phyloP scores from a whole-genome alignment of 1,284 basidiomycete species.

The Neolentinus lepideus region DNA sequence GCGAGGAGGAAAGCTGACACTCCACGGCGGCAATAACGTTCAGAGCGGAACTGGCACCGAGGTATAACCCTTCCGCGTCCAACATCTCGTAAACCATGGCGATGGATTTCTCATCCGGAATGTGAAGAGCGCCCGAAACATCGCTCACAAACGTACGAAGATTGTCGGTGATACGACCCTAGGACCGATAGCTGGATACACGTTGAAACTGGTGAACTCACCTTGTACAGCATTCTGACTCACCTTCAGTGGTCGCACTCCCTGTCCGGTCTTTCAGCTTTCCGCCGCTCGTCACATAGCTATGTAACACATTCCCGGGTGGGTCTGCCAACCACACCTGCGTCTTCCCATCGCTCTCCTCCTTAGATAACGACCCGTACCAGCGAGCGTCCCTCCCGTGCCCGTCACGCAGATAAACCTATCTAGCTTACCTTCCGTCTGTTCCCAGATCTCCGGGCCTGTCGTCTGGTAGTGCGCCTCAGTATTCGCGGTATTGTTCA shows the following conservation, averaged over 20 bases:
- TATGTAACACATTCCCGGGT: constrained; percentile 89
- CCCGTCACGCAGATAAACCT: constrained; percentile 94
- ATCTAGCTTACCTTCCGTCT: constrained; percentile 77
- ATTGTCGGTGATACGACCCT: constrained; percentile 96
- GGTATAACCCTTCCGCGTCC: constrained; percentile 90
- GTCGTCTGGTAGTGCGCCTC: constrained; percentile 86
- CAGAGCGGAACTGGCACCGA: constrained; percentile 93
- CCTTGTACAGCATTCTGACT: constrained; percentile 5
- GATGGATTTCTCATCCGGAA: constrained; percentile 89
- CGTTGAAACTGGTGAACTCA: background rate
- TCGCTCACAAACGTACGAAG: constrained; percentile 79
- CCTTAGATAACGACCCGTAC: constrained; percentile 83
- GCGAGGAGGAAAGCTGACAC: too few relatives aligned
- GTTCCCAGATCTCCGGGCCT: constrained; percentile 96
- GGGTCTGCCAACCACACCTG: constrained; percentile 96
- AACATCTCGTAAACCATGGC: constrained; percentile 91
- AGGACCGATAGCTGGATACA: constrained; percentile 82
- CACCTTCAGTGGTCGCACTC: constrained; percentile 95
- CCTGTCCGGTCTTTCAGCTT: constrained; percentile 77
- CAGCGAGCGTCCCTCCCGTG: constrained; percentile 94
- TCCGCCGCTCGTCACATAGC: constrained; percentile 80
- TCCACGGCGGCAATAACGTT: constrained; percentile 94
- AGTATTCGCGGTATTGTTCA: constrained; percentile 92
- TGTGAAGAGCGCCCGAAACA: constrained; percentile 77
- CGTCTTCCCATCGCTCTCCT: constrained; percentile 75